Base-by-base conservation (phyloP, 208 protist species). In the Trichomonas vaginalis region DNA sequence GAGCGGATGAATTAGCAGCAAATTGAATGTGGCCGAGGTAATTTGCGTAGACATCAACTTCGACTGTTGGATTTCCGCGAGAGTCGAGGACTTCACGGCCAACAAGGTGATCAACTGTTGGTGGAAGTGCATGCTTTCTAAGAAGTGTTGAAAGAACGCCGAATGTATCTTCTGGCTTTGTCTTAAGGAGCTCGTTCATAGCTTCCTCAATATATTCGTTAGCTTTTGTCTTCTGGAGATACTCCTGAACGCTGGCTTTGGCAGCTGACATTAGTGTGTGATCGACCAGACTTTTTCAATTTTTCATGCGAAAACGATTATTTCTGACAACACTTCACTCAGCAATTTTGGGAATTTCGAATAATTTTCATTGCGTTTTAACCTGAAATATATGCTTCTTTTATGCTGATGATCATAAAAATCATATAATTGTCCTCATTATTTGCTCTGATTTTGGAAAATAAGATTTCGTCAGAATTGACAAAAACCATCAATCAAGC, bases 1-100 rank as follows among this genome's bases (percentile, higher is more conserved):
- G 99, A 32, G 99, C 98, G 42, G 49, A 86, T 42, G 95, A 70
- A 17, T 6, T 6, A 9, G n/a, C 82, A n/a, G 82, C 82, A 42
- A 88, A 48, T 42, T 88, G 82, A 47, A 47, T 40, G 23, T 88
- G 40, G 37, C 82, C 82, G 17, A 88, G 82, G 17, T 48, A 88
- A 14, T 88, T 45, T n/a, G 37, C 82, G 37, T 88, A 88, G 82
- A 88, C 82, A 32, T 88, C 82, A n/a, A 40, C 37, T 48, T 88
- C 82, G 82, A 88, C 82, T 88, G 82, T 88, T 88, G 82, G 82
- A 23, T 88, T 95, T 40, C 49, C 95, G 40, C 40, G 35, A 6
- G 82, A 88, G 37, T 88, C 82, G 37, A 88, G 82, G 37, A 88
- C 82, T 88, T 88, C 82, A 40, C 82, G 82, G 17, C 82, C 82